Base-by-base conservation (phyloP, 2,329 filamentous ascomycete species). In the Fusarium sp. region DNA sequence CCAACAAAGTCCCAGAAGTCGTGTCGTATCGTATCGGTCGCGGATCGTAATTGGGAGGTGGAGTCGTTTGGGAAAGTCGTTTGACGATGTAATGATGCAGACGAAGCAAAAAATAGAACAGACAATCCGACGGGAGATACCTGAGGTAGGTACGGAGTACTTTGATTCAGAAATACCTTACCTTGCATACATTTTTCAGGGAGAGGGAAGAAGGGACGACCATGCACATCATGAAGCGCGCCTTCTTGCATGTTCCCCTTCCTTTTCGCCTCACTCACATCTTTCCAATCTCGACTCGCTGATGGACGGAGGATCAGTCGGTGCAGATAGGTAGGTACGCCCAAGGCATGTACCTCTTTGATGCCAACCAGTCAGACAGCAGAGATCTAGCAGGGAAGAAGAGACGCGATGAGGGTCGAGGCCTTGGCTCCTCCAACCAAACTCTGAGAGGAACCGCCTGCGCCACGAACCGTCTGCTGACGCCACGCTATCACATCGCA, bases 11-110 rank as follows among this genome's bases (percentile, higher is more conserved):
- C 48, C 44, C 50, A 61, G 20, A 61, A 35, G 62, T 57, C 68
- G 55, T 73, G 71, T 74, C 68, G 71, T 73, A 72, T 73, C 68
- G 71, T 74, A 74, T 73, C 71, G 71, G 71, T 58, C 59, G 68
- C 56, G 68, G 68, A 72, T 73, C 71, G 71, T 60, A 74, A 72
- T 74, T 73, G 71, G 56, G 62, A 58, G 44, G 68, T 74, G 71
- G 71, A 73, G 71, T 56, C 64, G 35, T 68, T 57, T 54, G 20
- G 39, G 30, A 62, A 50, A 54, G 33, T 48, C 61, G 61, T 56
- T 66, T 51, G 70, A 71, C 41, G 57, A 70, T 73, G 57, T 59
- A 50, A 71, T 73, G 70, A 68, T 73, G 70, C 50, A 59, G 61
- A 68, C 28, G 57, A 44, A 60, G 53, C 47, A 57, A 63, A 28